Conservation (phyloP, 352 stramenopile genomes). For the Pythium dissotocum region DNA sequence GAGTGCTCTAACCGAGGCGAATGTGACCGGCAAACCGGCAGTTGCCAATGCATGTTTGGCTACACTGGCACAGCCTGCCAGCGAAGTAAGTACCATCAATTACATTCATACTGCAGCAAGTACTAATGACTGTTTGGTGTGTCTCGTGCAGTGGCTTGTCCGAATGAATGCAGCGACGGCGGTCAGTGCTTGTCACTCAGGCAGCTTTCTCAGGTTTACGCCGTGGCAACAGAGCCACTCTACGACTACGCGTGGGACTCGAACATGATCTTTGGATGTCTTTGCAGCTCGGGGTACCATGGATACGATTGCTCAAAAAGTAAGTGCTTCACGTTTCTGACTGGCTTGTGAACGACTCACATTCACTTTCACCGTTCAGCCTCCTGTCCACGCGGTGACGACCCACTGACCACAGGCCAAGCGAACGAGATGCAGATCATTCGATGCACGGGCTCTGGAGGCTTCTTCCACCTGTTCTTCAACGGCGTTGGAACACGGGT, state of each 20-base stretch:
- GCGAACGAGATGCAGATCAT: slow-evolving; percentile 85
- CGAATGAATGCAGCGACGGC: slow-evolving; percentile 38
- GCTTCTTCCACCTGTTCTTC: slow-evolving; percentile 73
- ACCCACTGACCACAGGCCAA: slow-evolving; percentile 82
- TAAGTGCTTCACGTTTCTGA: neutral
- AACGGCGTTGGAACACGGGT: slow-evolving; percentile 56
- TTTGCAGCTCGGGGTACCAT: slow-evolving; percentile 78
- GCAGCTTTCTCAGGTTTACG: slow-evolving; percentile 46
- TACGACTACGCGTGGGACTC: slow-evolving; percentile 68
- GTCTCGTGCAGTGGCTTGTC: slow-evolving; percentile 56
- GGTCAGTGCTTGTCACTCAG: slow-evolving; percentile 73
- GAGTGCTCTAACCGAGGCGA: slow-evolving; percentile 81
- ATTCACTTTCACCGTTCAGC: slow-evolving; percentile 25
- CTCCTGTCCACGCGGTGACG: slow-evolving; percentile 84
- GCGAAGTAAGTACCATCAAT: slow-evolving; percentile 39
- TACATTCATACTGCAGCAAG: too few species aligned
- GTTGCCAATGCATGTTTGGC: slow-evolving; percentile 63
- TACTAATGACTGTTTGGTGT: neutral
- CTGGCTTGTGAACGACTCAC: neutral
- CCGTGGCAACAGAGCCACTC: slow-evolving; percentile 46
- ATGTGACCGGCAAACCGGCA: slow-evolving; percentile 53
- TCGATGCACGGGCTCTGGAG: slow-evolving; percentile 70
- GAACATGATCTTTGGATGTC: slow-evolving; percentile 86
- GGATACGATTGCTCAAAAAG: slow-evolving; percentile 85
- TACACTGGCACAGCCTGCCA: slow-evolving; percentile 75